These are phyloP conservation scores for Bifiguratus adelaidae DNA, from an alignment of 192 early-diverging fungal species.

Conservation along the genomic window DNA sequence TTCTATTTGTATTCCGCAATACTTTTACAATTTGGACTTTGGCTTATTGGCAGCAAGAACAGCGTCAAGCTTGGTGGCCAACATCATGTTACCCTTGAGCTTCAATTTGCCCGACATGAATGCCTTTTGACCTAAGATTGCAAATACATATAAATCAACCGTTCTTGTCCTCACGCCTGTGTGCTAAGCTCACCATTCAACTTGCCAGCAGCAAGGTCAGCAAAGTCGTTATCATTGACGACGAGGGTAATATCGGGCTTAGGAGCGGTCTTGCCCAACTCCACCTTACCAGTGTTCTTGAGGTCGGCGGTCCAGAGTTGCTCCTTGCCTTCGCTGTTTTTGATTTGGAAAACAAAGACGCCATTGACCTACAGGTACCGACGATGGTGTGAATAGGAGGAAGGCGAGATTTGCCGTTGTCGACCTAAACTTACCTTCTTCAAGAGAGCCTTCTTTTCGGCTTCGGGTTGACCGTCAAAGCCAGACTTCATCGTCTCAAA, in stretches of 20 bases:
- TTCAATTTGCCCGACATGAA: slow-evolving; percentile 92
- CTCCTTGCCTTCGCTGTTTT: slow-evolving; percentile 51
- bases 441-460: slow-evolving; percentile 45
- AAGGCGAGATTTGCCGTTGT: neutral
- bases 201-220: slow-evolving; percentile 75
- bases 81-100: slow-evolving; percentile 62
- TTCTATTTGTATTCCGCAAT: too few relatives aligned
- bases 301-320: slow-evolving; percentile 81
- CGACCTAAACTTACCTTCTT: slow-evolving; percentile 33
- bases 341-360: slow-evolving; percentile 81
- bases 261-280: slow-evolving; percentile 41
- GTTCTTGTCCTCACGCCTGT: neutral
- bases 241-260: slow-evolving; percentile 66
- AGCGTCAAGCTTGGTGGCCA: slow-evolving; percentile 60
- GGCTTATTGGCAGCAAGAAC: slow-evolving; percentile 44
- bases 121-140: slow-evolving; percentile 60
- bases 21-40: slow-evolving; percentile 52
- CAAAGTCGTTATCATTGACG: slow-evolving; percentile 72
- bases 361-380: slow-evolving; percentile 45
- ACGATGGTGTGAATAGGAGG: neutral
- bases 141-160: neutral
- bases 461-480: slow-evolving; percentile 45
- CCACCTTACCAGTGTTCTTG: slow-evolving; percentile 52
- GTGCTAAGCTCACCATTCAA: slow-evolving; percentile 52
- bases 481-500: slow-evolving; percentile 55